These are phyloP conservation scores for Funneliformis caledonium DNA, from an alignment of 371 early-diverging fungal genomes.

Conservation along the genomic window DNA sequence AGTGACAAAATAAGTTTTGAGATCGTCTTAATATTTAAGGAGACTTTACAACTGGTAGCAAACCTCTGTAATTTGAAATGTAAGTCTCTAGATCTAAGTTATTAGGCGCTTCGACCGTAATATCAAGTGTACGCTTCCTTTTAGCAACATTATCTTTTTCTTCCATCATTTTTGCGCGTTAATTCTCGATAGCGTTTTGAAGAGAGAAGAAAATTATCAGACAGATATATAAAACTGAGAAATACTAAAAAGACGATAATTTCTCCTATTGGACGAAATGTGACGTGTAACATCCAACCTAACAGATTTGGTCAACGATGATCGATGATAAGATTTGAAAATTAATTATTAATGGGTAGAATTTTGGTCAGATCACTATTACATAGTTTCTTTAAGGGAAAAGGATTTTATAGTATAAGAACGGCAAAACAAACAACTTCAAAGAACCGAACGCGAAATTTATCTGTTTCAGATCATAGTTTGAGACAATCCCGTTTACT, in stretches of 20 bases:
- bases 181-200: neutral
- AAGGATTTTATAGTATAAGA: neutral
- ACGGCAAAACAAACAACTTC: neutral
- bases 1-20: neutral
- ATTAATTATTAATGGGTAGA: too few relatives aligned
- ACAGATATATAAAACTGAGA: too few relatives aligned
- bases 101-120: conserved; percentile 53
- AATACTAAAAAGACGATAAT: too few relatives aligned
- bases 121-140: conserved; percentile 49
- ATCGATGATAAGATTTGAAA: too few relatives aligned
- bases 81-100: conserved; percentile 74
- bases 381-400: neutral
- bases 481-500: neutral
- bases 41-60: neutral
- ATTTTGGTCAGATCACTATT: too few relatives aligned
- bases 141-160: conserved; percentile 45
- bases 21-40: neutral
- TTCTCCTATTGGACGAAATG: too few relatives aligned
- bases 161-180: neutral
- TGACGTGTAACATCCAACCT: too few relatives aligned
- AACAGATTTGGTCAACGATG: too few relatives aligned
- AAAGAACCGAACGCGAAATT: neutral
- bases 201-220: too few relatives aligned
- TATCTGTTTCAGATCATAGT: neutral
- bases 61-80: conserved; percentile 71